Conservation (phyloP, 495 filamentous ascomycete species). For the Arthonia radiata region DNA sequence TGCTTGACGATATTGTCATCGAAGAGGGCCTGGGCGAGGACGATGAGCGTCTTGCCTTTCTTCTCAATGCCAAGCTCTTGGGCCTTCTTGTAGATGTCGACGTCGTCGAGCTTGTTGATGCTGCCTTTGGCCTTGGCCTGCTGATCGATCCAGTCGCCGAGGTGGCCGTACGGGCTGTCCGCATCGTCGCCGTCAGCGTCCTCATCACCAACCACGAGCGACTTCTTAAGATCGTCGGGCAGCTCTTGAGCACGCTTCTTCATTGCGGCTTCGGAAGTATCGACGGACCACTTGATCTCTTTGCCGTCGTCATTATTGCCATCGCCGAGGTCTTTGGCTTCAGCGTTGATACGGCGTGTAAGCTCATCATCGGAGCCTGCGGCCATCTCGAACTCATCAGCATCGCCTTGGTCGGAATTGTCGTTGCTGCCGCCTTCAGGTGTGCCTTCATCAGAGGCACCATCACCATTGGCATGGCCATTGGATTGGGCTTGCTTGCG, state of each 20-base stretch:
- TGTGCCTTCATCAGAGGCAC: no score
- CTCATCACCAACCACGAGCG: slow-evolving; percentile 48
- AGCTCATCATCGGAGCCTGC: slow-evolving; percentile 82
- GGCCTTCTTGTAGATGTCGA: slow-evolving; percentile 86
- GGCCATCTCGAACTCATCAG: slow-evolving; percentile 37
- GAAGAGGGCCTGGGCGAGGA: slow-evolving; percentile 84
- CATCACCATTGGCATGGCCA: slow-evolving; percentile 33
- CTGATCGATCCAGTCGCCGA: slow-evolving; percentile 76
- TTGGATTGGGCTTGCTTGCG: slow-evolving; percentile 31
- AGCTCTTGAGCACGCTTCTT: slow-evolving; percentile 79
- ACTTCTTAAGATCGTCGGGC: slow-evolving; percentile 71
- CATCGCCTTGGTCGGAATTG: slow-evolving; percentile 49
- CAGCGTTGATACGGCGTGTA: slow-evolving; percentile 67
- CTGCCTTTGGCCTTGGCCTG: slow-evolving; percentile 46
- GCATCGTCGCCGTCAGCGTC: slow-evolving; percentile 70
- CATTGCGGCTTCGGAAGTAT: slow-evolving; percentile 85
- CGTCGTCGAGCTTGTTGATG: slow-evolving; percentile 50
- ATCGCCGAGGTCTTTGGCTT: slow-evolving; percentile 47
- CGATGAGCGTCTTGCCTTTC: slow-evolving; percentile 83
- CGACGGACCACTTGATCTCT: slow-evolving; percentile 83
- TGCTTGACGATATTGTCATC: slow-evolving; percentile 73
- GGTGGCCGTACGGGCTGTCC: slow-evolving; percentile 64
- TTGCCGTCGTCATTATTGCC: slow-evolving; percentile 40
- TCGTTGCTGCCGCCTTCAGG: slow-evolving; percentile 42
- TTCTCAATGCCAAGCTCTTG: slow-evolving; percentile 82